Percentiles rank a stretch among this genome's conserved stretches.
phyloP scores from a whole-genome alignment of 257 asterid genomes.

The Fraxinus quadrangulata region DNA sequence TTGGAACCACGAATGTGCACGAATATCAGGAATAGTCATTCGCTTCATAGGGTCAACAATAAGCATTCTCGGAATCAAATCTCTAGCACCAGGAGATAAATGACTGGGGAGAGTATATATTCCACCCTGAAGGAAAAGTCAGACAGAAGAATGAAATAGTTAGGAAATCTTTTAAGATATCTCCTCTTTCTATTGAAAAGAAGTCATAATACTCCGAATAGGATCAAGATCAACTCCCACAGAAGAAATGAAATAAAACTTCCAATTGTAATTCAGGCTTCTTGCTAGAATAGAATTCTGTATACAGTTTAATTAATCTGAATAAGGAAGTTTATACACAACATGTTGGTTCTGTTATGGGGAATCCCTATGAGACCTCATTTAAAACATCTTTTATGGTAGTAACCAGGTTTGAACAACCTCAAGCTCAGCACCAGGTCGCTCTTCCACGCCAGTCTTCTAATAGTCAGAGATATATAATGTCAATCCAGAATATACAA shows the following conservation, averaged over 20 bases:
- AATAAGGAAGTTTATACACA: not conserved
- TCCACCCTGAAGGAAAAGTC: constrained; percentile 63
- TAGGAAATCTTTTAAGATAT: not conserved
- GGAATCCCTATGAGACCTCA: not conserved
- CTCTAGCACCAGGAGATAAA: constrained; percentile 86
- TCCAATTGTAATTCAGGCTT: not conserved
- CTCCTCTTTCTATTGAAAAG: not conserved
- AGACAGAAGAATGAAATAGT: constrained; percentile 17
- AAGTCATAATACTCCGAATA: not conserved
- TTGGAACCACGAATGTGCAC: constrained; percentile 86
- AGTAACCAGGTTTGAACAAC: not conserved
- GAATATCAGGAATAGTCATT: constrained; percentile 89
- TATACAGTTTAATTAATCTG: not conserved
- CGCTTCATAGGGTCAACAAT: constrained; percentile 91
- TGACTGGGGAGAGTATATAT: constrained; percentile 95
- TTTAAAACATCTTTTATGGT: not conserved
- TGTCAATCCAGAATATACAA: constrained; percentile 3
- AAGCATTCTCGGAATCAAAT: constrained; percentile 91
- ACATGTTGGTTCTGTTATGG: not conserved
- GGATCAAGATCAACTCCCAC: not conserved
- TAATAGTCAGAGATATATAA: not conserved
- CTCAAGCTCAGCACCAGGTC: not conserved
- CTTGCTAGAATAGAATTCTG: constrained; percentile 2
- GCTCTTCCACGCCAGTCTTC: not conserved
- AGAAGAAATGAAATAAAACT: not conserved